phyloP scores from a whole-genome alignment of 345 rosid species.

The Brassica carinata region DNA sequence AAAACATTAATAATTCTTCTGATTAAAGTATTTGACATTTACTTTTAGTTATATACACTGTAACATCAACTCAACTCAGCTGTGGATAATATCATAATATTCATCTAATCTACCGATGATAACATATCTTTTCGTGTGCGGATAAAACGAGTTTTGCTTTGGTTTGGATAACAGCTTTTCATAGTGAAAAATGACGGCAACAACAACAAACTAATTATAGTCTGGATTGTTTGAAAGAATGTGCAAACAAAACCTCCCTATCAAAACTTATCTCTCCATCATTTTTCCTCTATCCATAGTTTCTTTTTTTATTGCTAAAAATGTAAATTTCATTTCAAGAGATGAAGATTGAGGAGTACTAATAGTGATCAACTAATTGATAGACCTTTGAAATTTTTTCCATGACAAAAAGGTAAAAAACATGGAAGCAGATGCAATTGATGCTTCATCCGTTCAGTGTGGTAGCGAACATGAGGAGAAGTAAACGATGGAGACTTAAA shows the following conservation, averaged over 20 bases:
- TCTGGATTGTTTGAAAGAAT: not conserved
- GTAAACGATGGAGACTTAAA: too few species aligned
- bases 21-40: not conserved
- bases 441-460: too few species aligned
- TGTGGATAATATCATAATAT: not conserved
- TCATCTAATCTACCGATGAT: not conserved
- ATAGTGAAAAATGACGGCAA: not conserved
- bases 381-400: too few species aligned
- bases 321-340: too few species aligned
- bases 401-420: too few species aligned
- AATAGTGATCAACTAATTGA: too few species aligned
- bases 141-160: not conserved
- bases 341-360: too few species aligned
- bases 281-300: not conserved
- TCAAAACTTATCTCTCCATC: not conserved
- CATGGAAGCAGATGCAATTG: too few species aligned
- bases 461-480: too few species aligned
- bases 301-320: too few species aligned
- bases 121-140: not conserved
- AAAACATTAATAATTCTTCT: not conserved
- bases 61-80: not conserved
- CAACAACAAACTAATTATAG: not conserved
- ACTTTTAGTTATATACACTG: not conserved
- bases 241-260: not conserved
- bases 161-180: not conserved